phyloP scores from a whole-genome alignment of 805 yeast species.

The Myxozyma geophila region DNA sequence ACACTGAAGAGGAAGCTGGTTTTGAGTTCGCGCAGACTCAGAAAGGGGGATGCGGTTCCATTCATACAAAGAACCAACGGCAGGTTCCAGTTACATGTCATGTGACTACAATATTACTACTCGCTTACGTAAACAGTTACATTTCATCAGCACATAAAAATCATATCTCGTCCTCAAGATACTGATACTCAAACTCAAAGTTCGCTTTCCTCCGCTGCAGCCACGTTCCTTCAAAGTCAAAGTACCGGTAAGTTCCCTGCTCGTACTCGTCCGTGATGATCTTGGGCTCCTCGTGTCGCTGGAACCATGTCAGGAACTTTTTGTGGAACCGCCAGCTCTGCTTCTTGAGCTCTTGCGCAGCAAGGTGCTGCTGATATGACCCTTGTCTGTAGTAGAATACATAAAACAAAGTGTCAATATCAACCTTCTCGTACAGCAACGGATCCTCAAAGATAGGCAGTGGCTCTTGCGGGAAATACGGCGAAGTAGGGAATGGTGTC shows the following conservation, averaged over 20 bases:
- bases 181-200: slow-evolving; percentile 57
- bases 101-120: not conserved
- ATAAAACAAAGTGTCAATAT: slow-evolving; percentile 85
- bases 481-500: slow-evolving; percentile 86
- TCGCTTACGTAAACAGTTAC: not conserved
- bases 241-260: slow-evolving; percentile 71
- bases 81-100: no score
- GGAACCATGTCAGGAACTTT: slow-evolving; percentile 79
- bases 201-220: slow-evolving; percentile 63
- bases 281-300: slow-evolving; percentile 62
- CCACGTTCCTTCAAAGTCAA: slow-evolving; percentile 68
- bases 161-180: slow-evolving; percentile 48
- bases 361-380: slow-evolving; percentile 69
- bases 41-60: no score
- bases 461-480: slow-evolving; percentile 88
- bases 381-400: slow-evolving; percentile 87
- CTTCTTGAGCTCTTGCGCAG: slow-evolving; percentile 77
- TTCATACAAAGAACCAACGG: no score
- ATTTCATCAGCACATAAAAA: not conserved
- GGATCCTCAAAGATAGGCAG: slow-evolving; percentile 57
- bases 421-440: slow-evolving; percentile 68
- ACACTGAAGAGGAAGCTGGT: no score
- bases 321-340: slow-evolving; percentile 85
- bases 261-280: slow-evolving; percentile 50
- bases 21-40: no score